phyloP scores from a whole-genome alignment of 305 asterid genomes.

The Nicotiana rustica region DNA sequence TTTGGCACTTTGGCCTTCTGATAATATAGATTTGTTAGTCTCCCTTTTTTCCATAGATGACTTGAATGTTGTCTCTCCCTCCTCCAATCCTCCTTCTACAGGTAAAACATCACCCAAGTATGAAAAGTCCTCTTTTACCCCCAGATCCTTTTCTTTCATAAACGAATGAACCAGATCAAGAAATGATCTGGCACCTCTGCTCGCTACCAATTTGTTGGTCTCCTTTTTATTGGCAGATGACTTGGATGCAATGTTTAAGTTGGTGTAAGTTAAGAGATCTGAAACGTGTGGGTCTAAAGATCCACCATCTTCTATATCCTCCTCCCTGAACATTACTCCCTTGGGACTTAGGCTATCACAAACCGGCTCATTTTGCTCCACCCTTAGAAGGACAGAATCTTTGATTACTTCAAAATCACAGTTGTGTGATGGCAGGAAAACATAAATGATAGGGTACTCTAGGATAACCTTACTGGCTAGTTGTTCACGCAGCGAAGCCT shows the following conservation, averaged over 20 bases:
- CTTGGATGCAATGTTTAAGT: not conserved
- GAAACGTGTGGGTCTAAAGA: constrained; percentile 54
- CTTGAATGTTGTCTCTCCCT: constrained; percentile 66
- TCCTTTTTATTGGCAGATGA: not conserved
- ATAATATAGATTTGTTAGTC: constrained; percentile 34
- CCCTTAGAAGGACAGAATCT: constrained; percentile 40
- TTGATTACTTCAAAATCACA: constrained; percentile 62
- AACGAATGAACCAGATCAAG: constrained; percentile 50
- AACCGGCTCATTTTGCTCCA: constrained; percentile 43
- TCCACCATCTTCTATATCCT: constrained; percentile 66
- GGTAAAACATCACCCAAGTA: constrained; percentile 19
- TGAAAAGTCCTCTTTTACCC: constrained; percentile 24
- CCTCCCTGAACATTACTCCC: constrained; percentile 73
- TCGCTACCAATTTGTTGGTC: constrained; percentile 29
- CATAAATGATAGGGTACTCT: constrained; percentile 83
- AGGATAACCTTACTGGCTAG: constrained; percentile 59
- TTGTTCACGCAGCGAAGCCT: constrained; percentile 65
- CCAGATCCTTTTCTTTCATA: constrained; percentile 36
- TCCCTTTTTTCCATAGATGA: not conserved
- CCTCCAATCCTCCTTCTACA: constrained; percentile 72
- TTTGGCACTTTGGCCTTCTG: constrained; percentile 33
- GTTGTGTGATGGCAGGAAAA: constrained; percentile 73
- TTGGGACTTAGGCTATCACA: constrained; percentile 46
- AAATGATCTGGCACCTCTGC: constrained; percentile 33
- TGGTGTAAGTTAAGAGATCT: constrained; percentile 49